These are phyloP conservation scores for Polyplosphaeria fusca DNA, from an alignment of 495 filamentous ascomycete species.

Conservation along the genomic window DNA sequence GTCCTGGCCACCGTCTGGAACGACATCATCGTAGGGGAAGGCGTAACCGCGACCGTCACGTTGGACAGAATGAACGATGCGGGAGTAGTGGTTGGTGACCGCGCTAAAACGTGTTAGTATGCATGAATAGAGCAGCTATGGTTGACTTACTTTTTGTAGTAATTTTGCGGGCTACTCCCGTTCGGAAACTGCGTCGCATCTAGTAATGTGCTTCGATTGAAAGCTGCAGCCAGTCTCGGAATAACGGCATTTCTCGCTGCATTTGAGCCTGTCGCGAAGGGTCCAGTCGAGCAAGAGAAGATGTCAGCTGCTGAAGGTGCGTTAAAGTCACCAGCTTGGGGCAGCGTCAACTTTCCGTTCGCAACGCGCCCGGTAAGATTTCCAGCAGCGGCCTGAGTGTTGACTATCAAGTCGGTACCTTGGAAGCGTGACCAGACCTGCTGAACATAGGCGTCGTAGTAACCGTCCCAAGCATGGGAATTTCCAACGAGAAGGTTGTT, in stretches of 20 bases:
- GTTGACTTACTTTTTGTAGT: constrained; percentile 41
- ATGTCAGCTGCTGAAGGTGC: constrained; percentile 62
- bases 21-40: constrained; percentile 77
- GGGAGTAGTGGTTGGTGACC: constrained; percentile 69
- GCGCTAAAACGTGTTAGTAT: too few relatives aligned
- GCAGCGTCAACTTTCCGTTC: constrained; percentile 51
- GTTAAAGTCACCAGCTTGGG: constrained; percentile 49
- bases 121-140: too few relatives aligned
- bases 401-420: constrained; percentile 48
- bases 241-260: constrained; percentile 52
- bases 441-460: constrained; percentile 63
- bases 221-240: constrained; percentile 64
- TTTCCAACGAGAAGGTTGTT: constrained; percentile 60
- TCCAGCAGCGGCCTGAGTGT: constrained; percentile 59
- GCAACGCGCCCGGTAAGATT: constrained; percentile 53
- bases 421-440: constrained; percentile 62
- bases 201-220: constrained; percentile 65
- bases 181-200: constrained; percentile 49
- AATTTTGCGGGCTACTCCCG: constrained; percentile 32
- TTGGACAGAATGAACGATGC: constrained; percentile 62
- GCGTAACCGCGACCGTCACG: constrained; percentile 66
- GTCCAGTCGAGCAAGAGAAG: constrained; percentile 68
- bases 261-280: constrained; percentile 57
- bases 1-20: constrained; percentile 54
- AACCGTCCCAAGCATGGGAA: constrained; percentile 55